Conservation (phyloP, 164 flowering plant species). For the Platanus orientalis region DNA sequence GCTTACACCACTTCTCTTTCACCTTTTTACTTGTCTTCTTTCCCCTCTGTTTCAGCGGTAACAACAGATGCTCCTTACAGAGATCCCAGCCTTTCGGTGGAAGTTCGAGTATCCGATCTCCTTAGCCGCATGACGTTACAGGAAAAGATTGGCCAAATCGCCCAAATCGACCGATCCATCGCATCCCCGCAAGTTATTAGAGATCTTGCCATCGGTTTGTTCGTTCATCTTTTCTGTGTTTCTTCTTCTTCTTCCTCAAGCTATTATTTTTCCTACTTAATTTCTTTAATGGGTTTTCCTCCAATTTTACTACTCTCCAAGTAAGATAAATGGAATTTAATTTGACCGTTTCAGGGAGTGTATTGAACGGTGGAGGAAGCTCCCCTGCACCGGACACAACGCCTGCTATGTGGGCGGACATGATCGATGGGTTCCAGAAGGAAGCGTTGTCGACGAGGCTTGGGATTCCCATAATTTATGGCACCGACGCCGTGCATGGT, state of each 20-base stretch:
- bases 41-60: not conserved
- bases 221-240: not conserved
- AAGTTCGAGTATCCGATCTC: conserved; percentile 55
- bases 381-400: conserved; percentile 19
- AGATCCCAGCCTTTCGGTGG: conserved; percentile 41
- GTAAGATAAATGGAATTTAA: too few species aligned
- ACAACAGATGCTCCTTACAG: conserved; percentile 28
- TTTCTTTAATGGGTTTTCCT: too few species aligned
- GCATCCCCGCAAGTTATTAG: conserved; percentile 38
- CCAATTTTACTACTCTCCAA: too few species aligned
- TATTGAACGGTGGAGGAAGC: conserved; percentile 30
- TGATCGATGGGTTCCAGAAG: conserved; percentile 30
- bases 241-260: too few species aligned
- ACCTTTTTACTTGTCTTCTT: not conserved
- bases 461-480: conserved; percentile 33
- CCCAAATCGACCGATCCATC: conserved; percentile 59
- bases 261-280: too few species aligned
- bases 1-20: too few species aligned
- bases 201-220: conserved; percentile 38
- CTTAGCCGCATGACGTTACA: conserved; percentile 55
- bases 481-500: conserved; percentile 40
- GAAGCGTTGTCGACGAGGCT: conserved; percentile 25
- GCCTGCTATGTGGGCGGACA: conserved; percentile 30
- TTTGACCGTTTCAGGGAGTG: conserved; percentile 19
- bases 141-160: conserved; percentile 72